Evolutionary conservation across 2,329 filamentous ascomycete genomes (phyloP), one percentile per base, ranked within the genome.

Genomic region (Trichoderma hamatum): DNA sequence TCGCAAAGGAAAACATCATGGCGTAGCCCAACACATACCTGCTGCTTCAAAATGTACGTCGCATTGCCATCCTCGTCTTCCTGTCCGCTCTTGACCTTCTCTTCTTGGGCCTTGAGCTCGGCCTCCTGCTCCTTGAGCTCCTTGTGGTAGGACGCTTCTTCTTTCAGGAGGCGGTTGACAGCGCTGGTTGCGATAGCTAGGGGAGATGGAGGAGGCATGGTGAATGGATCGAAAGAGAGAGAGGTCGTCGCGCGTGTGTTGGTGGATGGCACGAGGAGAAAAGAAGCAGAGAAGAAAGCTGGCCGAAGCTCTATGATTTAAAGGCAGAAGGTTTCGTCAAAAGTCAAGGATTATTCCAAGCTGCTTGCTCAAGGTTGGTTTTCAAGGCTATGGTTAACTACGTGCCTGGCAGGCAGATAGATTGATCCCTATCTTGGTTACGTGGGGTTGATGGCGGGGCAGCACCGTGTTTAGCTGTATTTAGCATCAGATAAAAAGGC

Each of bases 141-240:
- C 77, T 91, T 91, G 84, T 94, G 91, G 82, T 99, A 98, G 75
- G 90, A 95, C 49, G 87, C 84, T 80, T 97, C 93, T 80, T 99
- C 96, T 81, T 97, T 97, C 73, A 97, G 88, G 59, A 98, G 88
- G 70, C 96, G 93, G 75, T 87, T 85, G 73, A 98, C 88, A 24
- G 93, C 89, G 71, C 90, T 88, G 28, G 92, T 96, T 55, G 91
- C 89, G 77, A 97, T 96, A 75, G 88, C 81, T 78, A 97, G 88
- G 74, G 90, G 86, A 1, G 90, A 89, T 55, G 92, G 92, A 36
- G 93, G 86, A 3, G 92, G 86, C 94, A 97, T 97, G 61, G 28
- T 55, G 30, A 19, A 46, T n/a, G 43, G 43, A 51, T 32, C 5
- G 26, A 26, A 19, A 3, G 39, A 21, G 19, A 63, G 11, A 19